Base-by-base conservation (phyloP, 345 rosid species). In the Citrus sp. region DNA sequence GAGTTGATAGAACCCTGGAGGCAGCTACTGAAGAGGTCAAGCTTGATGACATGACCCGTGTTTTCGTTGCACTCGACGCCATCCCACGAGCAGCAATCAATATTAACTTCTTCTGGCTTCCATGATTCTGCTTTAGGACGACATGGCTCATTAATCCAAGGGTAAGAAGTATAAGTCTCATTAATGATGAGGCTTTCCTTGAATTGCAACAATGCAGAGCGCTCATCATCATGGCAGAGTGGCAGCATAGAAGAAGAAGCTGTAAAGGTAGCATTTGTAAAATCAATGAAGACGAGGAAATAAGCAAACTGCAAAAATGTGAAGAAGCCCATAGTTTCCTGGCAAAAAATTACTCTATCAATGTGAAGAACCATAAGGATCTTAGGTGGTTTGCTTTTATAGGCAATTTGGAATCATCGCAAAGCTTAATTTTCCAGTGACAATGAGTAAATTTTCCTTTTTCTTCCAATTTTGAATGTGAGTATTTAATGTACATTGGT, bases 191-290 rank as follows among this genome's bases (percentile, higher is more conserved):
- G 16, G 21, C 22, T 18, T 5, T 25, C 58, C 2, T 42, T 69
- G 73, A 69, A 72, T 21, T 72, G 65, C 49, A 72, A 58, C 76
- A 72, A 72, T 18, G 30, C 32, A 56, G 22, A 32, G 22, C 76
- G 9, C 64, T 72, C 75, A 9, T 72, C 27, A 2, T 72, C 42
- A 72, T 72, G 65, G 6, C 46, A 72, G 9, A 56, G 32, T 72
- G 65, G 65, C 27, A 32, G 46, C 5, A 35, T 35, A 8, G 76
- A 56, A 73, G 34, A 59, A 73, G 19, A 5, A 38, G 8, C 0
- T 0, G 6, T 6, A 9, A 70, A 32, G 46, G 13, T 2, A 9
- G 13, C 12, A 9, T 0, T 40, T n/a, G 70, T 4, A 21, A 27
- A 19, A 35, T 65, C 4, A 32, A 32, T 2, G 8, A 66, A 3